Base-by-base conservation (phyloP, 805 yeast species). In the Wickerhamomyces rabaulensis region DNA sequence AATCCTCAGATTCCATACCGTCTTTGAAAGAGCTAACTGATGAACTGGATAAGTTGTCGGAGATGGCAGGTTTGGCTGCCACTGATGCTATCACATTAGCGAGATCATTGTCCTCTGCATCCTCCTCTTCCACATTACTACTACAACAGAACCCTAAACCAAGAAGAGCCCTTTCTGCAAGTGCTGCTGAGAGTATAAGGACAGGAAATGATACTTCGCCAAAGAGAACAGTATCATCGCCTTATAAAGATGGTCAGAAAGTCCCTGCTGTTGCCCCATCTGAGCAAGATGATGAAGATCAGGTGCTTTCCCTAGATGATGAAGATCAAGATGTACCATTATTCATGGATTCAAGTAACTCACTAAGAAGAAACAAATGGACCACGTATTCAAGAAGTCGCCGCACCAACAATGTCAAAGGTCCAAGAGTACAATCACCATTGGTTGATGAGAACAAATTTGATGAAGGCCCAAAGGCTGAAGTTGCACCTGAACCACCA, bases 61-160 rank as follows among this genome's bases (percentile, higher is more conserved):
- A 82, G 52, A 70, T 81, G 64, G 95, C 92, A 0, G 94, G 95
- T 0, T 67, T 87, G 64, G 83, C 80, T 44, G 82, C 89, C 4
- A 77, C 82, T 36, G 95, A 88, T 67, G 95, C 96, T 0, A 83
- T 84, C 6, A 80, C 95, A 0, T 70, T 88, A 46, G 96, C 95
- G 0, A 71, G 95, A 57, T 81, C 94, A 1, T 71, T 89, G 42
- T 84, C 92, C 2, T 76, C 87, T 41, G 76, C 85, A 0, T 79
- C 88, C 0, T 69, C 84, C 25, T 85, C 86, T 12, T 73, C 61
- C 1, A 52, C 55, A 1, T 29, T 55, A 16, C 29, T 52, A 29
- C 45, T 45, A 17, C 39, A 36, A 20, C 39, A 36, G 16, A 19
- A 36, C 6, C 39, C 22, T 6, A 19, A 36, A 36, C 39, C 22